These are phyloP conservation scores for Pseudopyrenochaeta lycopersici DNA, from an alignment of 2,329 filamentous ascomycete species.

Conservation along the genomic window DNA sequence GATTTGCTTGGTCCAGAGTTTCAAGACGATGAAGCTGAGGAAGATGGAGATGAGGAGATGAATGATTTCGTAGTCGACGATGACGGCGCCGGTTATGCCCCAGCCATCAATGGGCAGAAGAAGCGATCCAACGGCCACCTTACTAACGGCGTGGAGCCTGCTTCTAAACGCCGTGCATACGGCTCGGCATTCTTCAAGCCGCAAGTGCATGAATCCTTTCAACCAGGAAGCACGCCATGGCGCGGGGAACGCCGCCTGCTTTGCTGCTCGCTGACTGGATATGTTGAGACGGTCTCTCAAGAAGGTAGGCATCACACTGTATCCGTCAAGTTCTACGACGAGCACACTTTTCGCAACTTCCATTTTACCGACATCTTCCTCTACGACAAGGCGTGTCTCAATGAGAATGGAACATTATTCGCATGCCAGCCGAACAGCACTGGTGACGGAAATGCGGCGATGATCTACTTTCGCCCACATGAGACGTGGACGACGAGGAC, in stretches of 20 bases:
- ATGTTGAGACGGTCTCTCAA: slow-evolving; percentile 97
- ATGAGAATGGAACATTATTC: slow-evolving; percentile 85
- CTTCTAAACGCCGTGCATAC: slow-evolving; percentile 61
- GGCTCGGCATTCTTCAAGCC: slow-evolving; percentile 63
- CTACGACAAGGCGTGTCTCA: slow-evolving; percentile 94
- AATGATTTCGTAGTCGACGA: slow-evolving; percentile 95
- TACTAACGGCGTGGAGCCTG: slow-evolving; percentile 54
- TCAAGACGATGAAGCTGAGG: slow-evolving; percentile 58
- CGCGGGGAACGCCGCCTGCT: slow-evolving; percentile 92
- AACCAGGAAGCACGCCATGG: slow-evolving; percentile 96
- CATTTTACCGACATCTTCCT: slow-evolving; percentile 97
- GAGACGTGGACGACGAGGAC: slow-evolving; percentile 93
- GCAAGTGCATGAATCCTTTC: slow-evolving; percentile 83
- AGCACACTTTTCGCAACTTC: slow-evolving; percentile 89
- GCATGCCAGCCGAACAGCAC: slow-evolving; percentile 71
- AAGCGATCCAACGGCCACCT: slow-evolving; percentile 66
- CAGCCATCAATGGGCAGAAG: slow-evolving; percentile 66
- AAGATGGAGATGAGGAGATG: slow-evolving; percentile 54
- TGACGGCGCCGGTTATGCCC: slow-evolving; percentile 89
- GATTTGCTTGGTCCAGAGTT: slow-evolving; percentile 74
- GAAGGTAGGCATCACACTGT: slow-evolving; percentile 88
- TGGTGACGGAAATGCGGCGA: slow-evolving; percentile 68
- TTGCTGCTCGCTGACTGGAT: slow-evolving; percentile 90
- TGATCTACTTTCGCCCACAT: slow-evolving; percentile 95
- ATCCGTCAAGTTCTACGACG: slow-evolving; percentile 97